Conservation (phyloP, 768 basidiomycete genomes). For the Mycena crocata region DNA sequence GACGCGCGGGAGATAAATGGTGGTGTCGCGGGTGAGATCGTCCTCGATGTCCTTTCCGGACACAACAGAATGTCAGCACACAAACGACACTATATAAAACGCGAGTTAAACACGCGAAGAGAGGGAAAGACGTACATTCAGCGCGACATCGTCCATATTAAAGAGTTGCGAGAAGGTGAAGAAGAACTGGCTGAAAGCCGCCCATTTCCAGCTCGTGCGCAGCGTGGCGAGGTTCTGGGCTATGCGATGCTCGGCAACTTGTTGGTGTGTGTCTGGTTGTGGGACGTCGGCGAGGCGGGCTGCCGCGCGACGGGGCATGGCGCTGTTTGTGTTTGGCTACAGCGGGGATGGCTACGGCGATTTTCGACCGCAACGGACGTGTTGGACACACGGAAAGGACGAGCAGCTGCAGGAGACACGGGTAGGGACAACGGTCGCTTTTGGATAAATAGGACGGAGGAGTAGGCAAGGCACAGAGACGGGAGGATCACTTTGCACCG, state of each 20-base stretch:
- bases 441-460: constrained; percentile 11
- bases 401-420: not conserved
- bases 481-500: too few species aligned
- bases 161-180: constrained; percentile 84
- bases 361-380: not conserved
- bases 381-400: not conserved
- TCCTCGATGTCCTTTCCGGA: constrained; percentile 77
- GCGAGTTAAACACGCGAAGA: constrained; percentile 25
- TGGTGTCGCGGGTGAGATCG: constrained; percentile 73
- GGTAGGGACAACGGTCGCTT: too few species aligned
- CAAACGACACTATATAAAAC: too few species aligned
- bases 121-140: constrained; percentile 62
- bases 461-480: too few species aligned
- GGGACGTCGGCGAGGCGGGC: constrained; percentile 45
- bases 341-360: constrained; percentile 6
- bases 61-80: constrained; percentile 19
- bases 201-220: constrained; percentile 92
- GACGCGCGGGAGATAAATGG: constrained; percentile 72
- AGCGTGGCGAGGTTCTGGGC: constrained; percentile 62
- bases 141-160: constrained; percentile 75
- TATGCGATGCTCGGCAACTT: not conserved
- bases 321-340: constrained; percentile 23
- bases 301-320: constrained; percentile 71
- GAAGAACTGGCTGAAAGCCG: constrained; percentile 91
- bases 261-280: constrained; percentile 17